Evolutionary conservation across 805 yeast species (phyloP).

Genomic region (Yamadazyma olivae): DNA sequence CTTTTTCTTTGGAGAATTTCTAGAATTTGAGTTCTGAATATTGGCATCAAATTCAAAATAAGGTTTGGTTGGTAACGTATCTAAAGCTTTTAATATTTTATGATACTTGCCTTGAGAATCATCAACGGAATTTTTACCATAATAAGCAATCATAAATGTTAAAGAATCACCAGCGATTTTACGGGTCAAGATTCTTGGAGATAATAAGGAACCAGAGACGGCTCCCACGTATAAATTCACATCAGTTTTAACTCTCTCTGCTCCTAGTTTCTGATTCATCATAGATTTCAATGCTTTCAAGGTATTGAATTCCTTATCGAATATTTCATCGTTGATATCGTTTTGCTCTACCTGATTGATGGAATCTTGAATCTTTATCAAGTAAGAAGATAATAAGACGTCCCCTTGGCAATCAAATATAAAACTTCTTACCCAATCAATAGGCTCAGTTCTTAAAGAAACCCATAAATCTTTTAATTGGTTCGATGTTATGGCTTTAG

Average conservation of each 20-base stretch:
- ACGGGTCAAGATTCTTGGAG: conserved; percentile 73
- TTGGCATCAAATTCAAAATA: conserved; percentile 34
- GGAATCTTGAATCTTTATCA: conserved; percentile 50
- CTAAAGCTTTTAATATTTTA: conserved; percentile 53
- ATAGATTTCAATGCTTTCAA: conserved; percentile 75
- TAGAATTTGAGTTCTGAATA: not conserved
- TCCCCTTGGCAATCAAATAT: conserved; percentile 76
- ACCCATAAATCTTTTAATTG: conserved; percentile 87
- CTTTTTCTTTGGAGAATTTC: conserved; percentile 17
- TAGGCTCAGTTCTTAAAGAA: conserved; percentile 84
- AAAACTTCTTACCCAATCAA: conserved; percentile 75
- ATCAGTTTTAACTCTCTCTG: conserved; percentile 51
- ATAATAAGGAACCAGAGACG: conserved; percentile 67
- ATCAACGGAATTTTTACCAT: conserved; percentile 22
- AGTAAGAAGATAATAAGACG: conserved; percentile 63
- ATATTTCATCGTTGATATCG: conserved; percentile 46
- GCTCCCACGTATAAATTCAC: conserved; percentile 50
- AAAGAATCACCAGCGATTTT: conserved; percentile 78
- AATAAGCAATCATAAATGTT: conserved; percentile 43
- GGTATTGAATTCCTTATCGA: conserved; percentile 73
- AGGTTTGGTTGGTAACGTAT: conserved; percentile 36
- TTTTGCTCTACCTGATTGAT: conserved; percentile 23
- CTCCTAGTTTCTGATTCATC: conserved; percentile 62
- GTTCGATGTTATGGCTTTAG: conserved; percentile 61
- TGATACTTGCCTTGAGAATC: conserved; percentile 45